Percentiles rank a stretch among this genome's conserved stretches.
Conservation (phyloP, 23 red algal genomes). For the Gracilaria gracilis region DNA sequence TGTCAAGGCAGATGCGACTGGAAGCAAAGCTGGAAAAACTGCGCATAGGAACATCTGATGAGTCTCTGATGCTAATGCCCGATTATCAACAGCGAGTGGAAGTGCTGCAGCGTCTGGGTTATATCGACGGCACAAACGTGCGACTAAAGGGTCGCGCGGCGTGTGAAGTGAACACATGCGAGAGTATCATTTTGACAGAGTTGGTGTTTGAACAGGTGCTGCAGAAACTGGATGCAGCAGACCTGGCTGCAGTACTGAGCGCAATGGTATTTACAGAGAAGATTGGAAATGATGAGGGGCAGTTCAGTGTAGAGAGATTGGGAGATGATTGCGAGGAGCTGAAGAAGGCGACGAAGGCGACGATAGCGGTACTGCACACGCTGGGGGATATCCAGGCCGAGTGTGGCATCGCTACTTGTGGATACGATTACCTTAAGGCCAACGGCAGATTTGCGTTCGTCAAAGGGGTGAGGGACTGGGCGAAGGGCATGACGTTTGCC, state of each 20-base stretch:
- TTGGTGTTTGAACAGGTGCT: conserved; percentile 91
- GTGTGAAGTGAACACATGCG: conserved; percentile 97
- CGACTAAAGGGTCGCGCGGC: conserved; percentile 95
- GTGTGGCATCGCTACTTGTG: conserved; percentile 81
- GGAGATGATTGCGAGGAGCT: conserved; percentile 55
- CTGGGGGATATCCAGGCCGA: conserved; percentile 87
- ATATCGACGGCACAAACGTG: conserved; percentile 79
- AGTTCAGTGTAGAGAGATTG: conserved; percentile 33
- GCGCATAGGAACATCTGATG: conserved; percentile 71
- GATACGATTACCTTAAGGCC: conserved; percentile 76
- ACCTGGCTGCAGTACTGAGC: conserved; percentile 82
- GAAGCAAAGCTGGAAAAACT: conserved; percentile 77
- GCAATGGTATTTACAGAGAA: conserved; percentile 89
- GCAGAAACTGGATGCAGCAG: conserved; percentile 64
- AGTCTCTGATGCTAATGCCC: conserved; percentile 91
- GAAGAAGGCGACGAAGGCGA: conserved; percentile 41
- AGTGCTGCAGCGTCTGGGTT: conserved; percentile 81
- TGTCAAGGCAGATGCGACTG: conserved; percentile 48
- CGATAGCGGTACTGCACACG: conserved; percentile 30
- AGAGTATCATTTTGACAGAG: conserved; percentile 90
- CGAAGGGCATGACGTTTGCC: conserved; percentile 80
- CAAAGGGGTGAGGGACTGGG: conserved; percentile 84
- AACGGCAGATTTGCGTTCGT: conserved; percentile 71
- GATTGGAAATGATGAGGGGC: conserved; percentile 54
- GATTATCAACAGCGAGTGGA: conserved; percentile 87